Evolutionary conservation across 768 basidiomycete species (phyloP), one percentile per base, ranked within the genome.

Genomic region (Sarcodon aspratus): DNA sequence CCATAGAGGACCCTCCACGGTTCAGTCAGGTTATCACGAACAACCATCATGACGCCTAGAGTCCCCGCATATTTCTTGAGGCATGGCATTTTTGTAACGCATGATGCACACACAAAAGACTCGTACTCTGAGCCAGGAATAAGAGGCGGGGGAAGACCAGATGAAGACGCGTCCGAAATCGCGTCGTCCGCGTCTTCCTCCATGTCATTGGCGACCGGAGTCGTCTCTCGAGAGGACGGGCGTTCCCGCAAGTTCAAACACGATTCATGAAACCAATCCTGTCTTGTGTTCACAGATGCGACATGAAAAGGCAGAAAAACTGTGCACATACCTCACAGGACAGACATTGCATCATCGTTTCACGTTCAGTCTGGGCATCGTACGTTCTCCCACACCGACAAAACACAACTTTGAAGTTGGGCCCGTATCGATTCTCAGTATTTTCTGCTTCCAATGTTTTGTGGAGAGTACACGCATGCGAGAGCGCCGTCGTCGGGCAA

Each of bases 201-300:
- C 50, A 49, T 52, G 10, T 50, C 44, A 9, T 59, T 54, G 48
- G 50, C 53, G 36, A 51, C 40, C 31, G 21, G 66, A 0, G 66
- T 60, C 4, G 72, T 52, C 44, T 66, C 71, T 49, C 76, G 70
- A 8, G 73, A 72, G 6, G 65, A 54, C 8, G 83, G 85, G 17
- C 74, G 74, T 60, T 82, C 76, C 51, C 86, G 76, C 38, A 92
- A 71, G 63, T 87, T 83, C 55, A 89, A 78, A 57, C 89, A 92
- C 9, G 86, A 90, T 67, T 92, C 89, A 56, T 92, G 89, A 63
- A 81, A 92, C 89, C 89, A 92, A 59, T 92, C 88, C 87, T 90
- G 52, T n/a, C 50, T 2, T 4, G 21, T 1, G 27, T 11, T 42
- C 40, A 48, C 33, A 35, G 31, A 46, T 52, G 44, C 33, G 10